Evolutionary conservation across 108 stramenopile genomes (phyloP).

Genomic region (Schizochytrium sp.): DNA sequence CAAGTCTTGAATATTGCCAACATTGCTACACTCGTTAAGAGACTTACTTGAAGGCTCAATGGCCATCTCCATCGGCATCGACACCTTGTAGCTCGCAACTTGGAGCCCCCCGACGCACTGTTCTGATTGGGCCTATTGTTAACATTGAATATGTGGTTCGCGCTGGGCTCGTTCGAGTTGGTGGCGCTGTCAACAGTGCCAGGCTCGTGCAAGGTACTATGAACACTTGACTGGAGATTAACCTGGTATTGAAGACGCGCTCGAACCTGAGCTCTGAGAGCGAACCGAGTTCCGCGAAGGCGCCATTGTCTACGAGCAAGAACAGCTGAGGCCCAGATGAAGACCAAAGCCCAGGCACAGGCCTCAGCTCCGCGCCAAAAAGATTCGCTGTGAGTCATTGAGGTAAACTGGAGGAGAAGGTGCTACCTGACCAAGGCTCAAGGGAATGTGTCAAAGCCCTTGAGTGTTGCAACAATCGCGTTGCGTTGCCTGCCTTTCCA

Average conservation of each 20-base stretch:
- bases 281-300: not conserved
- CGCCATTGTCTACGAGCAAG: conserved; percentile 8
- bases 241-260: not conserved
- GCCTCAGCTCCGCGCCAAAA: not conserved
- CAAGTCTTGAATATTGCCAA: conserved; percentile 8
- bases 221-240: not conserved
- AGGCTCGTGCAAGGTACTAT: not conserved
- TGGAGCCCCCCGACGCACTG: no score
- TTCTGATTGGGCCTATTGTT: no score
- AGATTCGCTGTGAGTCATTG: not conserved
- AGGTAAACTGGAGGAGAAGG: not conserved
- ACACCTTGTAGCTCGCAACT: no score
- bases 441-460: no score
- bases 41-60: not conserved
- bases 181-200: not conserved
- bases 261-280: not conserved
- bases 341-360: not conserved
- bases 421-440: no score
- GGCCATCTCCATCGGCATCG: no score
- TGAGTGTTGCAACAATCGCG: no score
- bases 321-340: not conserved
- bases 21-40: not conserved
- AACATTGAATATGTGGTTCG: not conserved
- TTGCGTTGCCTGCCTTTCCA: no score
- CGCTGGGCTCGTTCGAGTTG: not conserved